Conservation (phyloP, 306 rosid species). For the Castanea crenata region DNA sequence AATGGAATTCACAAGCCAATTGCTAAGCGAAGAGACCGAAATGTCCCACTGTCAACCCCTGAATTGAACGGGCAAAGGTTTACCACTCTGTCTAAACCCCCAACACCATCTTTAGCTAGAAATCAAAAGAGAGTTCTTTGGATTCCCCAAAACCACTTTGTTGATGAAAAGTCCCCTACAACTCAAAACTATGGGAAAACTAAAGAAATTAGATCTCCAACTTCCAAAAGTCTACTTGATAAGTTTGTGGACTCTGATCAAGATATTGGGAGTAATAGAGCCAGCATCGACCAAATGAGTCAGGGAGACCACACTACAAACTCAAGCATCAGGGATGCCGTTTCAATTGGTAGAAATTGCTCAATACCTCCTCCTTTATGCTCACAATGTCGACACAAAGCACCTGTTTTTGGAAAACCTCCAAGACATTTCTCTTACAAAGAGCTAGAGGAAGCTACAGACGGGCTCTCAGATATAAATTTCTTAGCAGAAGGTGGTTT, state of each 20-base stretch:
- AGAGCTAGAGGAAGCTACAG: conserved; percentile 83
- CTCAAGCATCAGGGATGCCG: conserved; percentile 53
- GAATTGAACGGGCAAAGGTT: conserved; percentile 47
- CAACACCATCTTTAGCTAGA: conserved; percentile 36
- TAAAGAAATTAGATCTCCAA: conserved; percentile 44
- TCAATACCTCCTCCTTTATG: conserved; percentile 89
- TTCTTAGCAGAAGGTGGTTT: conserved; percentile 88
- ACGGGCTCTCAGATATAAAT: conserved; percentile 59
- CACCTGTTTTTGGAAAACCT: conserved; percentile 91
- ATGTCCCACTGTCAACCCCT: conserved; percentile 38
- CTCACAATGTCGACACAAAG: conserved; percentile 80
- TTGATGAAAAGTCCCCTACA: conserved; percentile 41
- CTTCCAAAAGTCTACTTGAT: conserved; percentile 47
- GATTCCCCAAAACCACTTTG: conserved; percentile 55
- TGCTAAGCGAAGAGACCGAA: conserved; percentile 34
- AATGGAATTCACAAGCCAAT: conserved; percentile 30
- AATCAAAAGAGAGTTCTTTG: conserved; percentile 43
- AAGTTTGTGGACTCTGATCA: conserved; percentile 40
- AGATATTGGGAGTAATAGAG: conserved; percentile 26
- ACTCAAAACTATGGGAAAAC: conserved; percentile 27
- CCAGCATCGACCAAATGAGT: conserved; percentile 33
- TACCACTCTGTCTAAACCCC: conserved; percentile 35
- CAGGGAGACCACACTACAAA: conserved; percentile 41
- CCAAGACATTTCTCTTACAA: conserved; percentile 71
- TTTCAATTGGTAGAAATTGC: conserved; percentile 67